phyloP scores from a whole-genome alignment of 495 filamentous ascomycete species.

The Neurospora discreta region DNA sequence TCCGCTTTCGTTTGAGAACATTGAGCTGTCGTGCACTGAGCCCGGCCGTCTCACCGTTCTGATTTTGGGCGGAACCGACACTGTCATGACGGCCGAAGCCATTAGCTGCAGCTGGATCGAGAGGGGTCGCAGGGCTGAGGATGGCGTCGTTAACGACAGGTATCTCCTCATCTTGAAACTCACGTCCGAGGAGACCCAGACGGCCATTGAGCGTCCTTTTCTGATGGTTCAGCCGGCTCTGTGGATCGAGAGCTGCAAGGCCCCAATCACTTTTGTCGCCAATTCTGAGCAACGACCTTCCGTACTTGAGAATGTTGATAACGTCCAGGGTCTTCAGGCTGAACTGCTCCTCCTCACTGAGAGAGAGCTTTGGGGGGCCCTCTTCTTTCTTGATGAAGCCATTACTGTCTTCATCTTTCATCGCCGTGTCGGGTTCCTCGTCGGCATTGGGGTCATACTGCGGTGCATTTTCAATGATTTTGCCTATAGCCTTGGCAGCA shows the following conservation, averaged over 20 bases:
- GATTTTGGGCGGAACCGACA: constrained; percentile 11
- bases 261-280: constrained; percentile 66
- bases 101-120: constrained; percentile 28
- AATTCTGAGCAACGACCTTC: constrained; percentile 71
- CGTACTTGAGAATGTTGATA: constrained; percentile 63
- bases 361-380: neutral
- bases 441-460: constrained; percentile 76
- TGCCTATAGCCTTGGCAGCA: constrained; percentile 81
- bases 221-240: constrained; percentile 67
- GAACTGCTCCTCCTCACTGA: constrained; percentile 31
- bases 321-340: constrained; percentile 68
- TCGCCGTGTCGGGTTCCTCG: constrained; percentile 27
- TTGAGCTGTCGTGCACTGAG: constrained; percentile 89
- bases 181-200: constrained; percentile 67
- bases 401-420: constrained; percentile 37
- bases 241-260: constrained; percentile 70
- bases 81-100: constrained; percentile 30
- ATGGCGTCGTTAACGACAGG: constrained; percentile 28
- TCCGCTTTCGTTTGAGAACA: constrained; percentile 83
- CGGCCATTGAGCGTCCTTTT: constrained; percentile 78
- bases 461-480: constrained; percentile 83
- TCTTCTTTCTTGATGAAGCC: constrained; percentile 42
- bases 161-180: constrained; percentile 80
- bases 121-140: constrained; percentile 29
- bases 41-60: constrained; percentile 51